These are phyloP conservation scores for Acacia pycnantha DNA, from an alignment of 331 rosid genomes.

Conservation along the genomic window DNA sequence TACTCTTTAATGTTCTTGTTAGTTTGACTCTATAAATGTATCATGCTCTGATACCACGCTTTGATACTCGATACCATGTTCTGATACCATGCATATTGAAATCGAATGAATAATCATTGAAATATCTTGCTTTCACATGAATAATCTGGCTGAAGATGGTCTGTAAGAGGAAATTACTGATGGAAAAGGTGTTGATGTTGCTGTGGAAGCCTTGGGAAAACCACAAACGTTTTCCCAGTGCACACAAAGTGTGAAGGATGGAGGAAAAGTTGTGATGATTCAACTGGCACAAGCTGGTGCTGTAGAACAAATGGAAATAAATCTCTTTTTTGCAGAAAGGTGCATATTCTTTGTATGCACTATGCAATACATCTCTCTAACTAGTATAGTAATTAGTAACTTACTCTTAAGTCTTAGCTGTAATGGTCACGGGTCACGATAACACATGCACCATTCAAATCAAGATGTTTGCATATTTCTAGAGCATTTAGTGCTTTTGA, in stretches of 20 bases:
- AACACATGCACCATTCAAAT: conserved; percentile 17
- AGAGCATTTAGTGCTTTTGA: conserved; percentile 94
- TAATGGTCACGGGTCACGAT: neutral
- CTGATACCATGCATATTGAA: no score
- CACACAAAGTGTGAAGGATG: conserved; percentile 78
- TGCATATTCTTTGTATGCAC: conserved; percentile 25
- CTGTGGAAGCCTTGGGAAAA: conserved; percentile 94
- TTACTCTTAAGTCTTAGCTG: neutral
- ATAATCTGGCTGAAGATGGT: no score
- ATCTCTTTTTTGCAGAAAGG: conserved; percentile 94
- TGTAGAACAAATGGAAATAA: conserved; percentile 84
- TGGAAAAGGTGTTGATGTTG: conserved; percentile 90
- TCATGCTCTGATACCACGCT: no score
- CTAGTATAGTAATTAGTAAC: neutral
- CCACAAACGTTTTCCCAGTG: conserved; percentile 88
- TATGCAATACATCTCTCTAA: neutral
- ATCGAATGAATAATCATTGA: no score
- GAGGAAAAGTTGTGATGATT: conserved; percentile 96
- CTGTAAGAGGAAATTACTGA: conserved; percentile 97
- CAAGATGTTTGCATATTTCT: conserved; percentile 64
- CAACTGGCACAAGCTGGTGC: conserved; percentile 79
- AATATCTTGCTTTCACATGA: no score
- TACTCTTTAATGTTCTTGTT: no score
- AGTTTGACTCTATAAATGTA: no score
- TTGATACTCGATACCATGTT: no score